phyloP scores from a whole-genome alignment of 495 filamentous ascomycete species.

The Alectoria sarmentosa region DNA sequence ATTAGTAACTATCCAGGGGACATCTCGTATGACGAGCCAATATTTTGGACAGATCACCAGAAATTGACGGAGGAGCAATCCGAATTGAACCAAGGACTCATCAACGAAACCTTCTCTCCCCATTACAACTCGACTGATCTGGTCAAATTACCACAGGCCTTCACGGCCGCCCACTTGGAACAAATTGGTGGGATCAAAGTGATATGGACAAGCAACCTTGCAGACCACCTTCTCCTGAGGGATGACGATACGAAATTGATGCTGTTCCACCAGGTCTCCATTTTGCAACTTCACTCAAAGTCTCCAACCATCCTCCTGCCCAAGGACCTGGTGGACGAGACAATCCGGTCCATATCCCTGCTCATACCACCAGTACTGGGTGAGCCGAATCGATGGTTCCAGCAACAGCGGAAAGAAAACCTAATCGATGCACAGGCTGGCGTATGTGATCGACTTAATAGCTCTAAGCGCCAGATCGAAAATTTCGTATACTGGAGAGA shows the following conservation, averaged over 20 bases:
- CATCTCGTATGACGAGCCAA: slow-evolving; percentile 21
- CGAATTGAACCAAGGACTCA: background rate
- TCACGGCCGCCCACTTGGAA: slow-evolving; percentile 21
- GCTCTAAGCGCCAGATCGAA: slow-evolving; percentile 36
- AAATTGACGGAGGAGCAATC: background rate
- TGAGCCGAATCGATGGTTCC: slow-evolving; percentile 30
- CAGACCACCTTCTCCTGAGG: slow-evolving; percentile 40
- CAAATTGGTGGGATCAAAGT: slow-evolving; percentile 38
- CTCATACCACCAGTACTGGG: slow-evolving; percentile 37
- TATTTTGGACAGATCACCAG: slow-evolving; percentile 5
- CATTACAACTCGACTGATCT: slow-evolving; percentile 1
- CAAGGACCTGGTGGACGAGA: slow-evolving; percentile 36
- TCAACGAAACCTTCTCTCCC: slow-evolving; percentile 2
- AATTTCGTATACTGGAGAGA: slow-evolving; percentile 46
- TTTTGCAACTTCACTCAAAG: slow-evolving; percentile 12
- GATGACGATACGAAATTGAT: slow-evolving; percentile 35
- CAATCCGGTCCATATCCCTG: slow-evolving; percentile 39
- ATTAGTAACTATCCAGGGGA: slow-evolving; percentile 18
- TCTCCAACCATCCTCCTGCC: slow-evolving; percentile 24
- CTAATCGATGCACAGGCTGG: slow-evolving; percentile 28
- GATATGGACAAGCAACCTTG: slow-evolving; percentile 39
- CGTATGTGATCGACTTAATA: slow-evolving; percentile 28
- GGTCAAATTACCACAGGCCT: slow-evolving; percentile 20
- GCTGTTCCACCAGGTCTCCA: slow-evolving; percentile 40
- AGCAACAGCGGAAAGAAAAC: slow-evolving; percentile 18